Conservation (phyloP, 2,329 filamentous ascomycete genomes). For the Fusarium citri region DNA sequence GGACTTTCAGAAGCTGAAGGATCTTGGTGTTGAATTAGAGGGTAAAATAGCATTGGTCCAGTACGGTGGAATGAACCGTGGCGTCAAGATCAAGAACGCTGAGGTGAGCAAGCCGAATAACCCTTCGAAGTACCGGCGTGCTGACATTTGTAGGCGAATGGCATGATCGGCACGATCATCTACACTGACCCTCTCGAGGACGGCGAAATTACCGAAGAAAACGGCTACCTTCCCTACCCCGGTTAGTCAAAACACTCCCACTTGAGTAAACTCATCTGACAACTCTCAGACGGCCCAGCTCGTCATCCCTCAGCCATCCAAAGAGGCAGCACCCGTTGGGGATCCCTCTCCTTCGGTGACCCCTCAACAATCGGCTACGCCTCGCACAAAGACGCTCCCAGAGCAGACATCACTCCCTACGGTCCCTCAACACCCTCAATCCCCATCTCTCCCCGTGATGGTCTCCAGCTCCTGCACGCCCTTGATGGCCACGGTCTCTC, state of each 20-base stretch:
- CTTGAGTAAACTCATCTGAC: background rate
- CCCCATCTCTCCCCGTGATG: slow-evolving; percentile 28
- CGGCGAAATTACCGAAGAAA: slow-evolving; percentile 31
- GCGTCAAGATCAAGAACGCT: slow-evolving; percentile 34
- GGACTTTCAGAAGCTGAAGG: slow-evolving; percentile 21
- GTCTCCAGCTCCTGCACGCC: slow-evolving; percentile 18
- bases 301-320: slow-evolving; percentile 36
- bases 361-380: slow-evolving; percentile 40
- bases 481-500: slow-evolving; percentile 21
- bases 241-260: background rate
- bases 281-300: slow-evolving; percentile 19
- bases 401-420: slow-evolving; percentile 25
- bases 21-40: slow-evolving; percentile 20
- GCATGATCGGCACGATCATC: slow-evolving; percentile 28
- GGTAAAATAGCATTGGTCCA: slow-evolving; percentile 28
- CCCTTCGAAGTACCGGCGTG: rapidly evolving
- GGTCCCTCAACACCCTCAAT: slow-evolving; percentile 32
- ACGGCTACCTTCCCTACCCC: slow-evolving; percentile 26
- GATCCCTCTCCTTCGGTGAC: slow-evolving; percentile 34
- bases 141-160: background rate
- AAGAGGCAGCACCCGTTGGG: slow-evolving; percentile 35
- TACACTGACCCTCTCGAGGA: slow-evolving; percentile 29
- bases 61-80: slow-evolving; percentile 27
- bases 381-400: slow-evolving; percentile 30
- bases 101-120: background rate